Base-by-base conservation (phyloP, 371 early-diverging fungal species). In the Mortierella sp. region DNA sequence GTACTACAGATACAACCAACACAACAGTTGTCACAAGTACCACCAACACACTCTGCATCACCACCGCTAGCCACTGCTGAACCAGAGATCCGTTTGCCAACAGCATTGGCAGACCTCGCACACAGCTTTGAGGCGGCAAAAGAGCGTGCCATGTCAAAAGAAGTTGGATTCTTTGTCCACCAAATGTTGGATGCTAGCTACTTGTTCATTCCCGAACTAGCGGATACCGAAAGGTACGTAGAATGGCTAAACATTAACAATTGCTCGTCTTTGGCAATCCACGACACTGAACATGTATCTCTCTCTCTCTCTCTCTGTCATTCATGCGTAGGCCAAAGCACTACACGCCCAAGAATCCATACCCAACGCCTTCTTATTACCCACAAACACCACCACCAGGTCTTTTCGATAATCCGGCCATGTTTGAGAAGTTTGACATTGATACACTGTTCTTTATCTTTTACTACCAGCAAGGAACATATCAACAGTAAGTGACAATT, bases 361-460 rank as follows among this genome's bases (percentile, higher is more conserved):
- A 87, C 53, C 89, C 88, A 17, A 90, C 92, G 8, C 96, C 98
- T 12, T 81, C 78, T 37, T 97, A 96, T 77, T 98, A 96, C 74
- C 98, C 97, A 49, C 94, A 94, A 60, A 76, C 79, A n/a, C 88
- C 86, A 40, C 92, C 94, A n/a, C 81, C 90, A 44, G 83, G 90
- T 16, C 82, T 92, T 24, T 91, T 96, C 74, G 95, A 92, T 46
- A 90, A 90, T 59, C 92, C 96, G 1, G 86, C 84, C 21, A 82
- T 94, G 60, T 96, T 91, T 70, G 92, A 97, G 61, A 95, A 93
- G 71, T 91, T 99, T 64, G 97, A 98, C 55, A 87, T 94, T 67
- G 99, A 99, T 79, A 96, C 98, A 25, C 86, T 99, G 45, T 99
- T 99, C 80, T 99, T 94, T 81, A 96, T 98, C 63, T 99, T 99